Evolutionary conservation across 1,284 basidiomycete species (phyloP), one percentile per base, ranked within the genome.

Genomic region (Ustilago bromivora): DNA sequence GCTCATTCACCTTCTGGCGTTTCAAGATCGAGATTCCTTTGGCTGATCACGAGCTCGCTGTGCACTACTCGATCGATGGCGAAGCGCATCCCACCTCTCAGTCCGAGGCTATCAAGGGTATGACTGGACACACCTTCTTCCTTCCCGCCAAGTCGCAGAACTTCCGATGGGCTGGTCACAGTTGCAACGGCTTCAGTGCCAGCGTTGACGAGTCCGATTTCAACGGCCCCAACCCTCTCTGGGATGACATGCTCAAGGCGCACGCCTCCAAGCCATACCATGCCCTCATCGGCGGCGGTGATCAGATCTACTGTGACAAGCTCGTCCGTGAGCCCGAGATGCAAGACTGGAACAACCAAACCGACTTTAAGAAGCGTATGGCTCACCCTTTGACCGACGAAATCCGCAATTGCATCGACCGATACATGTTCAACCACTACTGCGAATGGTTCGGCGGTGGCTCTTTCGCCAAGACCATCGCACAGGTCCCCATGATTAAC

Each of bases 1-100:
- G 94, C 15, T 92, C 92, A 0, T 94, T 90, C 84, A 94, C 94
- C 1, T 99, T 99, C 88, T 98, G 95, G 94, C 90, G 97, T 61
- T 98, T 98, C 88, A 90, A 92, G 85, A 90, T 98, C 63, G 90
- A 92, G 78, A 89, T 99, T 63, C 94, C 94, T 6, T 86, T 98
- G 9, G 89, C 89, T 5, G 87, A 89, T 9, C 87, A 89, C 41
- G 94, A 96, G 87, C 93, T 94, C 89, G 88, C 89, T n/a, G 89
- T 97, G 54, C 89, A 88, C 61, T 98, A 98, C 85, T 85, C 80
- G 43, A 75, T 88, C 68, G 86, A 87, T 47, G 85, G 82, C 49
- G 60, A 75, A 38, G 64, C 78, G 23, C 80, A 84, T 52, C 72
- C 75, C 57, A 55, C 74, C 46, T 76, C 77, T 23, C 51, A 72